Evolutionary conservation across 2,329 filamentous ascomycete species (phyloP), one percentile per base, ranked within the genome.

Genomic region (Sporothrix pallida): DNA sequence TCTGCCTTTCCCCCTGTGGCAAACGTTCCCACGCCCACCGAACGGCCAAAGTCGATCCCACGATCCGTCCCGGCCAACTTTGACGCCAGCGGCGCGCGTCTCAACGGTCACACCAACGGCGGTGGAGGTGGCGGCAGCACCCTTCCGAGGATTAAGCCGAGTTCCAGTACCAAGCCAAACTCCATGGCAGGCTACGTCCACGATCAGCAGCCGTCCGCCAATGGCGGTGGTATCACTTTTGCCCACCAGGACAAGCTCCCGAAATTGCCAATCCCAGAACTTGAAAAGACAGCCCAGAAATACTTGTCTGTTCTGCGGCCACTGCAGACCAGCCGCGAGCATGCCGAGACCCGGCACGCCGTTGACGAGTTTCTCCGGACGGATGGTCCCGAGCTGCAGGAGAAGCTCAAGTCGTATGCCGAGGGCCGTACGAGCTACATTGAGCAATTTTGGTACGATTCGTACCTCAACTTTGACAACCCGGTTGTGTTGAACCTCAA

Each of bases 371-470:
- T 98, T 77, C 83, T 98, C 56, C 90, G 88, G 77, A 85, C 87
- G 0, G 95, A 98, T 76, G 96, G 96, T 0, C 93, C 92, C 0
- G 90, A 92, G 63, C 83, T 99, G 67, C 95, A 99, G 80, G 93
- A 96, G 75, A 95, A 92, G 81, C 83, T 98, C 73, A 96, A 95
- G 84, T 90, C 91, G 78, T 99, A 98, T 84, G 95, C 96, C 9
- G 90, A 90, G 68, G 94, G 92, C 62, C 95, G 95, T 83, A 93
- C 93, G 52, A 98, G 95, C 82, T 99, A 98, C 80, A 98, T 99
- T 78, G 96, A 98, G 81, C 96, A 99, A 79, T 99, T 99, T 79
- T 99, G 95, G 96, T 98, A 98, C 81, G 96, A 99, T 81, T 98
- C 96, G 44, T 99, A 98, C 80, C 87, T 99, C 76, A 98, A 98